Evolutionary conservation across 139 green algal genomes (phyloP).

Genomic region (Ettlia oleoabundans): DNA sequence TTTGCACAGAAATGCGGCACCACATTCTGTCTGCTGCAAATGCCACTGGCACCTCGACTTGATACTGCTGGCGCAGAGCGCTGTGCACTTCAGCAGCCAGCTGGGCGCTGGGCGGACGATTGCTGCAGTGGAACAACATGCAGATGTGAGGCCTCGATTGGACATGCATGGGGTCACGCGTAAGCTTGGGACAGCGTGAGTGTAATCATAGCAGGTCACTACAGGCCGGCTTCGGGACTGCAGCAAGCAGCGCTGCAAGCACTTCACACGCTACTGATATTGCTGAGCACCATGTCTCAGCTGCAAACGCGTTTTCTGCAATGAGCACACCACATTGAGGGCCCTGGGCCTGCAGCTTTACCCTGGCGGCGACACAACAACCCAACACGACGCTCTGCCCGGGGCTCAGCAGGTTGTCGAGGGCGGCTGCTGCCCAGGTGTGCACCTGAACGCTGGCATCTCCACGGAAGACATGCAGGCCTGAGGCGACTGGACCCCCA

Average conservation of each 20-base stretch:
- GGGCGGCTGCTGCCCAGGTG: no score
- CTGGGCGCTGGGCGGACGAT: background rate
- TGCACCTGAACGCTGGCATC: constrained; percentile 3
- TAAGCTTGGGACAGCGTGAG: no score
- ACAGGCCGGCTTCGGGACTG: no score
- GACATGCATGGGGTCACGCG: background rate
- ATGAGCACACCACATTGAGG: no score
- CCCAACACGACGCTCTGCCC: no score
- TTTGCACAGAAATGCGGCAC: constrained; percentile 20
- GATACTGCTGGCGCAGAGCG: background rate
- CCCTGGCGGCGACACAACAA: no score
- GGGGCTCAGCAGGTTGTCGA: no score
- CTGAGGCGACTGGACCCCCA: constrained; percentile 5
- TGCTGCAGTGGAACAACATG: background rate
- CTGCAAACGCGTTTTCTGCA: no score
- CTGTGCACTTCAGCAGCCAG: background rate
- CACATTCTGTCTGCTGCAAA: background rate
- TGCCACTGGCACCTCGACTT: constrained; percentile 22
- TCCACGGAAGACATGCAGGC: constrained; percentile 20
- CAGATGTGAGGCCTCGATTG: background rate
- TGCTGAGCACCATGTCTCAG: no score
- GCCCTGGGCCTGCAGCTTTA: no score
- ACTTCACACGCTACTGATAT: no score
- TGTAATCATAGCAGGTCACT: no score
- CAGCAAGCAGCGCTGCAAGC: background rate